phyloP scores from a whole-genome alignment of 2,329 filamentous ascomycete species.

The Aspergillus alliaceus region DNA sequence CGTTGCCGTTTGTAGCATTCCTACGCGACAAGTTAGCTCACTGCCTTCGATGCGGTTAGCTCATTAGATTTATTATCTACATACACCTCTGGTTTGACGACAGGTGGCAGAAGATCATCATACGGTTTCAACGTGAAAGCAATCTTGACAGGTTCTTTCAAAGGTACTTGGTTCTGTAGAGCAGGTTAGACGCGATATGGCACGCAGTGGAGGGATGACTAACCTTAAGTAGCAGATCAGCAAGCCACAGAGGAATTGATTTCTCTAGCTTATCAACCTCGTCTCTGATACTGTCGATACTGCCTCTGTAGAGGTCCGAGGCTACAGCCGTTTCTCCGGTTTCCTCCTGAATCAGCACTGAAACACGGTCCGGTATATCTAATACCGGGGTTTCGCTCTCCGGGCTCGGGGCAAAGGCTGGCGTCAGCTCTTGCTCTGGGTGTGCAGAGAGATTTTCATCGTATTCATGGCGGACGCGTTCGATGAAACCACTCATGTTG shows the following conservation, averaged over 20 bases:
- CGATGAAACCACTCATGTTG: slow-evolving; percentile 48
- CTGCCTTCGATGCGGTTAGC: not conserved
- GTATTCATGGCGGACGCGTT: slow-evolving; percentile 48
- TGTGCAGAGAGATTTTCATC: slow-evolving; percentile 42
- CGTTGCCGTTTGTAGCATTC: slow-evolving; percentile 22
- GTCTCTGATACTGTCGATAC: slow-evolving; percentile 71
- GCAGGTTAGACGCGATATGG: slow-evolving; percentile 8
- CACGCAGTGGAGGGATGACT: slow-evolving; percentile 14
- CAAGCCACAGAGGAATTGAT: slow-evolving; percentile 86
- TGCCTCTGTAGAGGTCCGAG: slow-evolving; percentile 88
- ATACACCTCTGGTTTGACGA: slow-evolving; percentile 70
- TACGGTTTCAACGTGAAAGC: slow-evolving; percentile 87
- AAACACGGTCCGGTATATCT: slow-evolving; percentile 50
- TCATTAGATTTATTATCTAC: slow-evolving; percentile 15
- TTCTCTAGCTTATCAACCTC: slow-evolving; percentile 84
- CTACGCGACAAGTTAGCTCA: slow-evolving; percentile 15
- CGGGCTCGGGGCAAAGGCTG: slow-evolving; percentile 44
- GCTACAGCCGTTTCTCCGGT: slow-evolving; percentile 62
- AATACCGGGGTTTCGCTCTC: slow-evolving; percentile 48
- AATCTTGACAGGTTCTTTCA: slow-evolving; percentile 95
- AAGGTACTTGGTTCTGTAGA: slow-evolving; percentile 69
- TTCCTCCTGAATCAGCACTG: slow-evolving; percentile 66
- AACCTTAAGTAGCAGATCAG: slow-evolving; percentile 76
- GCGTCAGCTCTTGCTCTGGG: slow-evolving; percentile 36
- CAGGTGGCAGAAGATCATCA: slow-evolving; percentile 70